These are phyloP conservation scores for Calonectria multiphialidica DNA, from an alignment of 2,329 filamentous ascomycete species.

Conservation along the genomic window DNA sequence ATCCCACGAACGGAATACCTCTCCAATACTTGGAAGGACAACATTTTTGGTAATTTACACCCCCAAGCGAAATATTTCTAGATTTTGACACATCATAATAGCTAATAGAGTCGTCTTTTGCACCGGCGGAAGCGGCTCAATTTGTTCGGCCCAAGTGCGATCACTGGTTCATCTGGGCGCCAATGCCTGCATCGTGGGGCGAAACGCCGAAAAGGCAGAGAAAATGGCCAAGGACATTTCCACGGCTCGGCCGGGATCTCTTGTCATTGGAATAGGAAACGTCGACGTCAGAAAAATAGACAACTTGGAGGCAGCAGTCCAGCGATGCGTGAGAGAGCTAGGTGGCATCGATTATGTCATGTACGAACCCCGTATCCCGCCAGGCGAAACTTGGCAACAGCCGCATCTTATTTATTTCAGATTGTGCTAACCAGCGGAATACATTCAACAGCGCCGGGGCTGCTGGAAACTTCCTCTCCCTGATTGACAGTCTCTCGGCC, in stretches of 20 bases:
- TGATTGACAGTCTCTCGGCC: neutral
- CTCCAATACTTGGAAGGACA: neutral
- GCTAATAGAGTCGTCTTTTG: slow-evolving; percentile 16
- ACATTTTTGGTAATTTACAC: neutral
- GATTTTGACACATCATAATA: neutral
- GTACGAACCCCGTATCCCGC: neutral
- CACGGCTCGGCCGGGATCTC: neutral
- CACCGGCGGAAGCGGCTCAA: slow-evolving; percentile 15
- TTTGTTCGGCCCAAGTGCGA: slow-evolving; percentile 16
- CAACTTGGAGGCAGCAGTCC: neutral
- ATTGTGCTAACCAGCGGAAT: neutral
- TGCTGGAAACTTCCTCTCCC: slow-evolving; percentile 17
- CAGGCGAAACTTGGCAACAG: neutral
- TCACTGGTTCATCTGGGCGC: slow-evolving; percentile 14
- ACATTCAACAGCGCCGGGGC: neutral
- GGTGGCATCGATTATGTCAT: slow-evolving; percentile 22
- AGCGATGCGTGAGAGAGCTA: neutral
- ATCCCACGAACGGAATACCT: neutral
- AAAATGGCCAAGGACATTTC: slow-evolving; percentile 10
- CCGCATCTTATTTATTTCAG: neutral
- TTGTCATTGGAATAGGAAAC: slow-evolving; percentile 10
- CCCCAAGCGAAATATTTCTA: neutral
- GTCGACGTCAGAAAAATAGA: slow-evolving; percentile 11
- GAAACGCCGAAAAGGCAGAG: slow-evolving; percentile 11
- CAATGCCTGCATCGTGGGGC: slow-evolving; percentile 21